These are phyloP conservation scores for Macrolepiota fuliginosa DNA, from an alignment of 768 basidiomycete genomes.

Conservation along the genomic window DNA sequence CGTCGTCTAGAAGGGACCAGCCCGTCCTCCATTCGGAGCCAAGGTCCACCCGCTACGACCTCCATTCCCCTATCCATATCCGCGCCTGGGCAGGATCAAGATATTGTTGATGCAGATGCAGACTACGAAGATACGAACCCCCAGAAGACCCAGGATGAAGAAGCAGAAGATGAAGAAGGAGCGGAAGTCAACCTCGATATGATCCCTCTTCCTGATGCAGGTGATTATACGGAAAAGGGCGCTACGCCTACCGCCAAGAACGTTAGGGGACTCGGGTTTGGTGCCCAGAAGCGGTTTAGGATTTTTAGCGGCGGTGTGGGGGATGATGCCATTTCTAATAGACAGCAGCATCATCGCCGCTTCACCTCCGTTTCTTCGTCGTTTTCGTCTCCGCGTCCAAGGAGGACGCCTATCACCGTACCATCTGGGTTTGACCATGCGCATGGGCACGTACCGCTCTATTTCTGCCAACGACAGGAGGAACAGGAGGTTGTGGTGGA, in stretches of 20 bases:
- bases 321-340: not conserved
- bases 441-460: no score
- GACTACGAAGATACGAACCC: no score
- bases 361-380: slow-evolving; percentile 7
- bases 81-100: not conserved
- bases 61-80: not conserved
- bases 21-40: not conserved
- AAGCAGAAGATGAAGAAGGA: not conserved
- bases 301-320: not conserved
- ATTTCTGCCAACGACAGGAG: no score
- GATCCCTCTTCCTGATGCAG: not conserved
- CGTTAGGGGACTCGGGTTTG: not conserved
- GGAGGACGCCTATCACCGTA: not conserved
- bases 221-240: not conserved
- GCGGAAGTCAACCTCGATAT: not conserved
- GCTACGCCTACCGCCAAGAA: not conserved
- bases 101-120: no score
- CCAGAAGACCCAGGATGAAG: no score
- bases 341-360: not conserved
- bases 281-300: not conserved
- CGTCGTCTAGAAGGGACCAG: not conserved
- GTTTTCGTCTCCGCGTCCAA: slow-evolving; percentile 7
- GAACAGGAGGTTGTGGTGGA: not conserved
- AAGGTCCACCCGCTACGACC: not conserved
- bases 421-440: not conserved